Evolutionary conservation across 1,139 yeast genomes (phyloP).

Genomic region (Entelexis sorbosivorans): DNA sequence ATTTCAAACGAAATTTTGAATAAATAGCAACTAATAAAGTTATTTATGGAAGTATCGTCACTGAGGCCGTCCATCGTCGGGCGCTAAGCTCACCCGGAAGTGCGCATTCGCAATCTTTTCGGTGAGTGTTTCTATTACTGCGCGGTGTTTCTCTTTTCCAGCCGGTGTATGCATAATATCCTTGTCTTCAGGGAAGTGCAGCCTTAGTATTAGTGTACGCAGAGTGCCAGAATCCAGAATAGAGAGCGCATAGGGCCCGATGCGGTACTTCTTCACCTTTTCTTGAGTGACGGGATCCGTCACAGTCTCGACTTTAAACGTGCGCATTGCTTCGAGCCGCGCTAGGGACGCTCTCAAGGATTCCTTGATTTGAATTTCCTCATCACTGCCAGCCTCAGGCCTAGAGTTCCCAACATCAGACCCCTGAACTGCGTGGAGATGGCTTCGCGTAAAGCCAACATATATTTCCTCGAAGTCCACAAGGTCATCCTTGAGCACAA

Average conservation of each 20-base stretch:
- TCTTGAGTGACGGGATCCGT: neutral
- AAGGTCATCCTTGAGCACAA: conserved; percentile 9
- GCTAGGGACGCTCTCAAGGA: neutral
- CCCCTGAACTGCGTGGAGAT: neutral
- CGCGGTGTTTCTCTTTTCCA: neutral
- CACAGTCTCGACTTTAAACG: neutral
- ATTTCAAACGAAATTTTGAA: conserved; percentile 2
- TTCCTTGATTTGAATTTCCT: neutral
- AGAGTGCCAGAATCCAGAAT: conserved; percentile 1
- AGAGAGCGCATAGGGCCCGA: conserved; percentile 8
- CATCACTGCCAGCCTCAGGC: neutral
- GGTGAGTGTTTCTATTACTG: neutral
- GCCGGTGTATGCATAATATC: neutral
- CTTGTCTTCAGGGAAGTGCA: conserved; percentile 2
- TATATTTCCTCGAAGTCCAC: conserved; percentile 1
- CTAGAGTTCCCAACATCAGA: neutral
- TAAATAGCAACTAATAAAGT: neutral
- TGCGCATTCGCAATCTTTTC: neutral
- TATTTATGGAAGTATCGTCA: too few species aligned
- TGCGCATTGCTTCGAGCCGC: conserved; percentile 1
- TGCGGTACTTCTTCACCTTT: neutral
- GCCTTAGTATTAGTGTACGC: neutral
- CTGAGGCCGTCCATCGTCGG: neutral
- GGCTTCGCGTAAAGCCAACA: neutral
- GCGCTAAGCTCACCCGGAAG: neutral